A percentile compares a stretch with the other conserved stretches of the same genome.
Evolutionary conservation across 257 asterid genomes (phyloP).

Genomic region (Agastache rugosa): DNA sequence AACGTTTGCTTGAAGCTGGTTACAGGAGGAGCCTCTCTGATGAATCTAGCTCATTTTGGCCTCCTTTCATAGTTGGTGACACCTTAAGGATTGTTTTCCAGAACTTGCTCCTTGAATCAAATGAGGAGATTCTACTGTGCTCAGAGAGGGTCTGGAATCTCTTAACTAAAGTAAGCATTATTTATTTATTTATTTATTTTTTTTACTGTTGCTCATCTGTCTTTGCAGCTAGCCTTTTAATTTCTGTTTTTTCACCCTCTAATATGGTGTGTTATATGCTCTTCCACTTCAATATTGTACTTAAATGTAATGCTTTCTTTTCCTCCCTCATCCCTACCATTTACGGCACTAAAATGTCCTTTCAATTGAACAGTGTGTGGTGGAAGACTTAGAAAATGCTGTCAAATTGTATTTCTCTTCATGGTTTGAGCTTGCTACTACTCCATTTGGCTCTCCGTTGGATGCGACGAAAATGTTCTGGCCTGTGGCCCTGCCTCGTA

Average conservation of each 20-base stretch:
- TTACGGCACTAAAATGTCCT: conserved; percentile 28
- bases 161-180: conserved; percentile 69
- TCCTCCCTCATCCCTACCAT: conserved; percentile 1
- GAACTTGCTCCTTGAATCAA: conserved; percentile 94
- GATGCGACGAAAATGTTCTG: conserved; percentile 93
- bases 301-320: background rate
- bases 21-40: conserved; percentile 69
- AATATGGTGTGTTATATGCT: background rate
- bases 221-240: conserved; percentile 1
- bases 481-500: conserved; percentile 96
- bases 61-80: conserved; percentile 93
- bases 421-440: conserved; percentile 93
- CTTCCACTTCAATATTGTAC: background rate
- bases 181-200: conserved; percentile 18
- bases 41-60: conserved; percentile 85
- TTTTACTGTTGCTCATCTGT: conserved; percentile 22
- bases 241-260: background rate
- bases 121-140: conserved; percentile 84
- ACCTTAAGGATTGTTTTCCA: conserved; percentile 97
- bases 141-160: conserved; percentile 97
- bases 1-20: conserved; percentile 97
- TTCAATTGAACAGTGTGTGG: conserved; percentile 66
- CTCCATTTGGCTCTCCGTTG: conserved; percentile 89
- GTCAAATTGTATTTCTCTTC: conserved; percentile 74
- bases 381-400: conserved; percentile 80